These are phyloP conservation scores for Parmelia sp. DNA, from an alignment of 495 filamentous ascomycete genomes.

Conservation along the genomic window DNA sequence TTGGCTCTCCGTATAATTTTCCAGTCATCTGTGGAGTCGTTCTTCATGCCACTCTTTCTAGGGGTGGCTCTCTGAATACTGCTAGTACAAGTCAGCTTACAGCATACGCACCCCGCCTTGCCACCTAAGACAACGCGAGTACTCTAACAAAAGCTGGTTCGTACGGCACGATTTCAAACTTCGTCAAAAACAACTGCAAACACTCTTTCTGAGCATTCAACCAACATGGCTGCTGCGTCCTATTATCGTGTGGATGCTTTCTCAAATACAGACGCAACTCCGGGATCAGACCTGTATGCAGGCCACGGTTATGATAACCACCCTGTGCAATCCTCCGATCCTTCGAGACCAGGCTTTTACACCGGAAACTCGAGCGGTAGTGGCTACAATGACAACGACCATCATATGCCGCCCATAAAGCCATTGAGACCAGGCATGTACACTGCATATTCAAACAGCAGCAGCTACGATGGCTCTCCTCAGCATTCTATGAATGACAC, in stretches of 20 bases:
- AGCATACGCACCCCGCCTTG: not conserved
- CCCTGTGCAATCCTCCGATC: not conserved
- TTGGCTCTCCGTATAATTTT: not conserved
- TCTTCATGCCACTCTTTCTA: not conserved
- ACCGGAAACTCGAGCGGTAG: not conserved
- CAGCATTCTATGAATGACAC: not conserved
- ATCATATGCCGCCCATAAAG: not conserved
- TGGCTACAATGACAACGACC: not conserved
- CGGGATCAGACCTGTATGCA: not conserved
- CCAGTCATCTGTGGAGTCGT: not conserved
- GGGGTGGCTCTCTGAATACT: not conserved
- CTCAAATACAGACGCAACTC: not conserved
- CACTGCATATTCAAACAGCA: not conserved
- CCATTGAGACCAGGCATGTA: not conserved
- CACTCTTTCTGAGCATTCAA: not conserved
- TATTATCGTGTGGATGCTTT: constrained; percentile 12
- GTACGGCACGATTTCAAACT: not conserved
- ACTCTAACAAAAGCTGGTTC: not conserved
- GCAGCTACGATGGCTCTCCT: not conserved
- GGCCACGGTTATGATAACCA: constrained; percentile 2
- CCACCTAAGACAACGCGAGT: not conserved
- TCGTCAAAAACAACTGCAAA: not conserved
- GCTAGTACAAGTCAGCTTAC: not conserved
- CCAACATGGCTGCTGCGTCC: not conserved
- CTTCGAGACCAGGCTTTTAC: not conserved